Evolutionary conservation across 1,139 yeast genomes (phyloP).

Genomic region (Barnettozyma hawaiiensis): DNA sequence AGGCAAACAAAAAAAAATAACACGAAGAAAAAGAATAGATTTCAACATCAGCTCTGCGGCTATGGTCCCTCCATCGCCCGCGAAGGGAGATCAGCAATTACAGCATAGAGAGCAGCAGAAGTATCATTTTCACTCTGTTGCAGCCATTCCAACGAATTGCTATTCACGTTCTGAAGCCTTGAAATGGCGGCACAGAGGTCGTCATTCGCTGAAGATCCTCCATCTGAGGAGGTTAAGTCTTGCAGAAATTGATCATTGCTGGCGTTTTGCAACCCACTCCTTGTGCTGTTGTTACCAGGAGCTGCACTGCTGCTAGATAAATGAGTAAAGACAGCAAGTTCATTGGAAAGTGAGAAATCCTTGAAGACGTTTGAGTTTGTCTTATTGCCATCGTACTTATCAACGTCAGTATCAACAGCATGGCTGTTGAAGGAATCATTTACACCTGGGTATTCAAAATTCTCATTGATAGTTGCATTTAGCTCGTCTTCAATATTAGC

Average conservation of each 20-base stretch:
- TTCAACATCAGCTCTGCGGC: no score
- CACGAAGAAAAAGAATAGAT: background rate
- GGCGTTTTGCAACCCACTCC: background rate
- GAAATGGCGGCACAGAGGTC: background rate
- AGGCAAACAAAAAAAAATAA: background rate
- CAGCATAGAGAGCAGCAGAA: background rate
- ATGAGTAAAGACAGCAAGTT: background rate
- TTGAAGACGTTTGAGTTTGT: background rate
- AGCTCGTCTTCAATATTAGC: background rate
- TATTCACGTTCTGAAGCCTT: background rate
- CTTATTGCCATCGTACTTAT: background rate
- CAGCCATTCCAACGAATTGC: background rate
- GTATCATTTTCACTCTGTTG: background rate
- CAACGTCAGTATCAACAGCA: no score
- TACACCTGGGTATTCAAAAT: background rate
- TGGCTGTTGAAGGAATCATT: no score
- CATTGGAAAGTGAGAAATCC: background rate
- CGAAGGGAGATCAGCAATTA: background rate
- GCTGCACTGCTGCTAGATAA: background rate
- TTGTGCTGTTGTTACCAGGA: background rate
- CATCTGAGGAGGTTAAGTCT: background rate
- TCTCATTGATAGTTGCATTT: background rate
- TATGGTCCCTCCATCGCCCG: background rate
- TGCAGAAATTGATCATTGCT: background rate
- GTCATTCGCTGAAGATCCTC: background rate